phyloP scores from a whole-genome alignment of 345 rosid genomes.

The Salix purpurea region DNA sequence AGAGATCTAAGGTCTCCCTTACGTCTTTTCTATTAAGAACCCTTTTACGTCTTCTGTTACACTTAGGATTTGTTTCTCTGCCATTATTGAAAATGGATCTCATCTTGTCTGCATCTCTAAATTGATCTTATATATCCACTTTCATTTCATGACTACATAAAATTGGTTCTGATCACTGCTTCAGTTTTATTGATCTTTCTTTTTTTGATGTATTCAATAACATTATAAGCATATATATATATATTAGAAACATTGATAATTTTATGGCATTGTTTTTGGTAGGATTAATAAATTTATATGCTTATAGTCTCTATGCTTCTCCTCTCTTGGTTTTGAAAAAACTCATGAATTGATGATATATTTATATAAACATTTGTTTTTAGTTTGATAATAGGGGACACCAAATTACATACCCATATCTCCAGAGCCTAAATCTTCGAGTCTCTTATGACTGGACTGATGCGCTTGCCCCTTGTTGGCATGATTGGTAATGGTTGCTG shows the following conservation, averaged over 20 bases:
- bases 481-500: not conserved
- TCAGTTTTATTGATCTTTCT: not conserved
- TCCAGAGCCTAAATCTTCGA: not conserved
- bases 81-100: not conserved
- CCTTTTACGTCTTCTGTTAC: not conserved
- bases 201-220: not conserved
- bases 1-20: slow-evolving; percentile 50
- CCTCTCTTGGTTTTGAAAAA: not conserved
- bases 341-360: not conserved
- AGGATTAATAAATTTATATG: not conserved
- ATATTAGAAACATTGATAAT: not conserved
- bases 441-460: not conserved
- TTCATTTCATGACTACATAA: not conserved
- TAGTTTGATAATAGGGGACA: not conserved
- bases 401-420: not conserved
- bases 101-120: not conserved
- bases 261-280: not conserved
- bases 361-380: not conserved
- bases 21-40: not conserved
- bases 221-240: too few relatives aligned
- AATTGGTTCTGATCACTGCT: not conserved
- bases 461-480: not conserved
- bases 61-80: not conserved
- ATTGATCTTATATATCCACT: not conserved
- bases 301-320: not conserved